Evolutionary conservation across 2,329 filamentous ascomycete species (phyloP), one percentile per base, ranked within the genome.

Genomic region (Pseudophaeomoniella oleicola): DNA sequence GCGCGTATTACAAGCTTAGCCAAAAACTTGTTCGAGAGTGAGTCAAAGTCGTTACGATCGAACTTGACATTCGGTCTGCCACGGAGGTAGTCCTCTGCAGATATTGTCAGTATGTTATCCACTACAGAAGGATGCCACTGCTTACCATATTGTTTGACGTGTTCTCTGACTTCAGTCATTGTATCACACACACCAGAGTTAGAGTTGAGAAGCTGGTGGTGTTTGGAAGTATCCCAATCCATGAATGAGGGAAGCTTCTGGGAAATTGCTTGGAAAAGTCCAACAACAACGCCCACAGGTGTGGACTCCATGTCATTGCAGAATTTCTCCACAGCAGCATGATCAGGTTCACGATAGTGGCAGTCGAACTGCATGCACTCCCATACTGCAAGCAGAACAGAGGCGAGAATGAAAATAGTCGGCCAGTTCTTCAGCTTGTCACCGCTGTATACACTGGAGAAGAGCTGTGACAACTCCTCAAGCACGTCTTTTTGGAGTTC

Each of bases 341-440:
- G 72, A 56, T 94, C 87, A 3, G 83, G 85, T 3, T 92, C 79
- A 36, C 88, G 81, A 70, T 94, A 96, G 63, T 94, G 84, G 69
- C 83, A 92, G 63, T 96, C 88, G 54, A 94, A 96, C 59, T 96
- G 87, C 77, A 96, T 94, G 70, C 94, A 81, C 59, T 96, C 88
- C 88, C 88, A 96, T 14, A 96, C 85, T 9, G 84, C 84, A 34
- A 96, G 71, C 19, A 96, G 74, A 44, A 96, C 90, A 3, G 84
- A 87, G 6, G 87, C 88, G 38, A 94, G 71, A 74, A 96, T 92
- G 71, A 94, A 96, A 57, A 96, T 96, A 34, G 87, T 94, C 2
- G 88, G 88, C 88, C 88, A 96, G 66, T 94, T 93, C 75, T 94
- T 94, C 49, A 94, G 75, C 60, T 92, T 88, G 59, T 94, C 88